Conservation (phyloP, 106 monocot genomes). For the Iris macrosiphon region DNA sequence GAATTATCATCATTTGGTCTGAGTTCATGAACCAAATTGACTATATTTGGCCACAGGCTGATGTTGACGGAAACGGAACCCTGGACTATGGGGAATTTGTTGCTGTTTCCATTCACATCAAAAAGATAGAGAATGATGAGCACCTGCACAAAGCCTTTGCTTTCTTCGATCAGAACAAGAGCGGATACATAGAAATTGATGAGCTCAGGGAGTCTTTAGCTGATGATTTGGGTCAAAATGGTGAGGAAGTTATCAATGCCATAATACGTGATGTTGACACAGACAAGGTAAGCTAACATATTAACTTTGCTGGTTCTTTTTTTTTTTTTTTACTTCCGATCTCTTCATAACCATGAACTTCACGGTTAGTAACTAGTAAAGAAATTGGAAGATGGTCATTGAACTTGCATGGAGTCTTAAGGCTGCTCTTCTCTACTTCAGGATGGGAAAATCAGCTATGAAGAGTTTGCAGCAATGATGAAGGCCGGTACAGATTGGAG, state of each 20-base stretch:
- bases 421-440: conserved; percentile 8
- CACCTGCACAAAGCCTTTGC: conserved; percentile 66
- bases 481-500: conserved; percentile 87
- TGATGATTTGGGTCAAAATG: conserved; percentile 47
- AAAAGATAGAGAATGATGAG: conserved; percentile 59
- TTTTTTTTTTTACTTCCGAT: no score
- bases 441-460: conserved; percentile 78
- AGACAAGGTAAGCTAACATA: conserved; percentile 41
- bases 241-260: conserved; percentile 60
- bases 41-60: conserved; percentile 34
- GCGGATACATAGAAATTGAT: conserved; percentile 69
- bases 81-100: conserved; percentile 73
- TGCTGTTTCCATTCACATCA: conserved; percentile 55
- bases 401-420: no score
- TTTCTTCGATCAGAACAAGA: conserved; percentile 60
- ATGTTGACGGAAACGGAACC: conserved; percentile 65
- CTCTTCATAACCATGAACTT: no score
- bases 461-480: conserved; percentile 83
- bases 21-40: background rate
- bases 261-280: conserved; percentile 74
- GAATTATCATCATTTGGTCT: no score
- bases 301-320: no score
- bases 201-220: conserved; percentile 42
- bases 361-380: no score
- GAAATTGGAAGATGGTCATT: no score